These are phyloP conservation scores for Brassica balearica DNA, from an alignment of 441 rosid genomes.

Conservation along the genomic window DNA sequence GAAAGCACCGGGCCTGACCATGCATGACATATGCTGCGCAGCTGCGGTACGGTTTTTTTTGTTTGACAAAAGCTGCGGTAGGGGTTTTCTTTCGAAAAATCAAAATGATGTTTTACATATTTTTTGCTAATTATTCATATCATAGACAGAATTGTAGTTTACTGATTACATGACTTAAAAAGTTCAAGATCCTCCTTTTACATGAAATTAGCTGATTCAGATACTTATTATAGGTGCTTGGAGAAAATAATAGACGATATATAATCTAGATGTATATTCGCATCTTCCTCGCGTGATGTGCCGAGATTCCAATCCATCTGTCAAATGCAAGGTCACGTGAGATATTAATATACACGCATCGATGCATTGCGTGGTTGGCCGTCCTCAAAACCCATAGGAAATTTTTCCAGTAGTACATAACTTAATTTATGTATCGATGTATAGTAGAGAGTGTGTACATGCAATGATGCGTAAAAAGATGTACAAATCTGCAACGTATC, in stretches of 20 bases:
- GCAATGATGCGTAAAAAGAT: conserved; percentile 24
- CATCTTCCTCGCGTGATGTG: conserved; percentile 39
- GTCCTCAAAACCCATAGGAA: not conserved
- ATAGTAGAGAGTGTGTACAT: not conserved
- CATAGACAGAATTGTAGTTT: not conserved
- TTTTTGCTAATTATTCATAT: not conserved
- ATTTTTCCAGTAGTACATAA: not conserved
- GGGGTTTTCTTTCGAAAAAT: not conserved
- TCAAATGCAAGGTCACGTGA: conserved; percentile 42
- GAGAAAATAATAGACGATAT: not conserved
- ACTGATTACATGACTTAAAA: not conserved
- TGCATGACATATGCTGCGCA: not conserved
- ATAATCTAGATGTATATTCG: conserved; percentile 15
- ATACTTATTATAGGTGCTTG: conserved; percentile 1
- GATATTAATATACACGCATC: conserved; percentile 10
- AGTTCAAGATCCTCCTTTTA: not conserved
- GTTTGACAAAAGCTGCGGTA: not conserved
- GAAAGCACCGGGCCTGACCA: not conserved
- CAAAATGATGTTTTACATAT: not conserved
- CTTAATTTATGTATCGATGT: not conserved
- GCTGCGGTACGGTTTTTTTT: no score
- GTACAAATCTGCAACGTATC: conserved; percentile 9
- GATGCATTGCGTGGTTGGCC: conserved; percentile 6
- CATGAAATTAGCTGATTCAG: not conserved
- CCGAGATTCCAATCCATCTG: conserved; percentile 40